Conservation (phyloP, 352 stramenopile genomes). For the Blastocystis sp. region DNA sequence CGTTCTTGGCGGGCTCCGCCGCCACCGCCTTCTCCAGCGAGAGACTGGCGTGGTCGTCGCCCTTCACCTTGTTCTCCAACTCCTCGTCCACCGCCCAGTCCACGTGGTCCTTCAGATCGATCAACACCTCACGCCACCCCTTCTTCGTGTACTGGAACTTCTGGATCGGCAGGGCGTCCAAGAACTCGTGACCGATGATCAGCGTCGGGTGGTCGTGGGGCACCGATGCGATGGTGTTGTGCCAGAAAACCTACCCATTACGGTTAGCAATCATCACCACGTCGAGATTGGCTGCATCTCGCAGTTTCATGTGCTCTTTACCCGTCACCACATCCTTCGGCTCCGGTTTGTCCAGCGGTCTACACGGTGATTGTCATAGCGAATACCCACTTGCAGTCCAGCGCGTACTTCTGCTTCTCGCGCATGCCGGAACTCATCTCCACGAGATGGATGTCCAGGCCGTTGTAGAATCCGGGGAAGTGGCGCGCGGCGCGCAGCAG, state of each 20-base stretch:
- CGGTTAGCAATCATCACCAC: not conserved
- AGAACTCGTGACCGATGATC: constrained; percentile 83
- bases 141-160: constrained; percentile 79
- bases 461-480: constrained; percentile 82
- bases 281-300: constrained; percentile 4
- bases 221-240: constrained; percentile 79
- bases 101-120: constrained; percentile 59
- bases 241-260: constrained; percentile 74
- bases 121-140: constrained; percentile 53
- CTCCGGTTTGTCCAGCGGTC: constrained; percentile 25
- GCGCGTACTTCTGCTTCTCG: constrained; percentile 70
- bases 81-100: constrained; percentile 44
- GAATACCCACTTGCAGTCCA: constrained; percentile 69
- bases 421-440: constrained; percentile 80
- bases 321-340: constrained; percentile 13
- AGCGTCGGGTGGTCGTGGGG: constrained; percentile 78
- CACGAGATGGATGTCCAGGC: constrained; percentile 83
- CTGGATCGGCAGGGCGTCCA: constrained; percentile 86
- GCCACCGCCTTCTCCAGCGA: not conserved
- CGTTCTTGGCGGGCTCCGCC: not conserved
- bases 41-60: not conserved
- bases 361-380: constrained; percentile 5
- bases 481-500: constrained; percentile 81
- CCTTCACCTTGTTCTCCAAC: not conserved
- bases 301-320: constrained; percentile 64